phyloP scores from a whole-genome alignment of 257 asterid genomes.

The Datura wrightii region DNA sequence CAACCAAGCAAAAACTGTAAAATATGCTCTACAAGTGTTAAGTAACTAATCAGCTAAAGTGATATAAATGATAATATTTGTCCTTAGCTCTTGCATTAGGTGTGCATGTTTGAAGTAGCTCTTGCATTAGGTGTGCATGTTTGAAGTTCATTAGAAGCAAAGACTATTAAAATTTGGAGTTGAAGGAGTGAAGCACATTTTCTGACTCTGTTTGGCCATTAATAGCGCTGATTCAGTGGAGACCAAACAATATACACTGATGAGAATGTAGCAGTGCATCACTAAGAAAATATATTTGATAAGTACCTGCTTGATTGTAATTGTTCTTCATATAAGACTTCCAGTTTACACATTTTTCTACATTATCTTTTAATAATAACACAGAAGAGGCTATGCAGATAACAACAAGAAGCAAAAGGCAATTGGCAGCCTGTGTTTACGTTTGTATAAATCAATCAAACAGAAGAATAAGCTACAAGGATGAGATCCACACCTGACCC shows the following conservation, averaged over 20 bases:
- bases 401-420: conserved; percentile 7
- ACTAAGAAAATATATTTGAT: neutral
- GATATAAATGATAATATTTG: neutral
- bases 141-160: conserved; percentile 6
- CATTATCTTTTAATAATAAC: neutral
- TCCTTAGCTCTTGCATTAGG: neutral
- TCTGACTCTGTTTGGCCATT: neutral
- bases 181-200: neutral
- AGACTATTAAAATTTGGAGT: neutral
- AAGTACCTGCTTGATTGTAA: neutral
- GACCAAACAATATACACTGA: neutral
- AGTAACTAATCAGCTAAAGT: conserved; percentile 3
- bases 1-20: conserved; percentile 13
- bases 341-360: neutral
- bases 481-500: conserved; percentile 65
- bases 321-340: neutral
- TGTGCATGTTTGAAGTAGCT: neutral
- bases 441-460: conserved; percentile 11
- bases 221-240: neutral
- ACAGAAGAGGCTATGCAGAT: neutral
- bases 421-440: neutral
- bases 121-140: neutral
- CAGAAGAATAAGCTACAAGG: neutral
- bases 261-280: neutral
- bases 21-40: neutral